A percentile compares a stretch with the other conserved stretches of the same genome.
Conservation (phyloP, 345 rosid species). For the Gossypium anomalum region DNA sequence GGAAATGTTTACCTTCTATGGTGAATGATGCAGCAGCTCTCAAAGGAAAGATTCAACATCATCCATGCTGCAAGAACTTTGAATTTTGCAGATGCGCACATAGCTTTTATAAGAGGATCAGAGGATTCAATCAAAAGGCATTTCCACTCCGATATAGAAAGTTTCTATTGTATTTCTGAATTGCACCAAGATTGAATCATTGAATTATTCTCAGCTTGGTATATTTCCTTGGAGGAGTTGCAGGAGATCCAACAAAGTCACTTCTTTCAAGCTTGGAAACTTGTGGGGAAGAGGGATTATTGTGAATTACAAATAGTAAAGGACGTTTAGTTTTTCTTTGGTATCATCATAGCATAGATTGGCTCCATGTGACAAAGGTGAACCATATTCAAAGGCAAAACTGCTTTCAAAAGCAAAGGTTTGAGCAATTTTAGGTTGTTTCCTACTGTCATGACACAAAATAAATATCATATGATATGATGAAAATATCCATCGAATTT, state of each 20-base stretch:
- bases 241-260: not conserved
- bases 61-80: not conserved
- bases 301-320: not conserved
- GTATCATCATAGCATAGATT: not conserved
- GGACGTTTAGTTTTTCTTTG: not conserved
- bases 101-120: not conserved
- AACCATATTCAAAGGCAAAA: not conserved
- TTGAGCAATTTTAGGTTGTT: not conserved
- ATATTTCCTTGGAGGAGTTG: not conserved
- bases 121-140: not conserved
- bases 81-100: not conserved
- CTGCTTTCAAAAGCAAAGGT: not conserved
- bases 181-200: not conserved
- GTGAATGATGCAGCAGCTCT: not conserved
- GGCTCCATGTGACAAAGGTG: too few species aligned
- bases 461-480: not conserved
- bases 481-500: too few species aligned
- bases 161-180: too few species aligned
- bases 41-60: not conserved
- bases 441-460: not conserved
- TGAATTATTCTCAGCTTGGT: not conserved
- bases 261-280: not conserved
- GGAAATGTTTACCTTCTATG: not conserved
- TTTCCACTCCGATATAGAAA: too few species aligned
- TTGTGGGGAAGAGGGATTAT: not conserved